Conservation (phyloP, 257 asterid genomes). For the Nicotiana obtusifolia region DNA sequence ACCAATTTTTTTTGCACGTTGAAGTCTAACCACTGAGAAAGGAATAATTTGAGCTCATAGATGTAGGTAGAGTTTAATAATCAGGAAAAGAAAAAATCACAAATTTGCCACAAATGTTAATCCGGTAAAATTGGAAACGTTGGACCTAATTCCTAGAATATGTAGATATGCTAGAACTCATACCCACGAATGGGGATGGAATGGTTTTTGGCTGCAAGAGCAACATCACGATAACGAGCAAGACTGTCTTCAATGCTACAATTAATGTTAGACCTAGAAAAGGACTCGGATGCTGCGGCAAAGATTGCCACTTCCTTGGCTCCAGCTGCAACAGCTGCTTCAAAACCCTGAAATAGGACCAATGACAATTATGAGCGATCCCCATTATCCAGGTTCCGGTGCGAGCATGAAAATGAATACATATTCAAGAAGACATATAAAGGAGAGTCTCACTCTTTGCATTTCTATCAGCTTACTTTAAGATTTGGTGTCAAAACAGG, state of each 20-base stretch:
- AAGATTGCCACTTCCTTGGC: constrained; percentile 92
- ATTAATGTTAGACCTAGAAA: constrained; percentile 71
- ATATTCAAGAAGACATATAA: background rate
- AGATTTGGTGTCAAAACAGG: constrained; percentile 91
- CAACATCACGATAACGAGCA: constrained; percentile 65
- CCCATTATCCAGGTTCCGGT: background rate
- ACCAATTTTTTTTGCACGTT: background rate
- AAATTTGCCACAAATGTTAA: background rate
- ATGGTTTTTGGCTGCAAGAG: constrained; percentile 59
- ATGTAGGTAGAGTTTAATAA: background rate
- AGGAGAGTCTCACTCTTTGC: background rate
- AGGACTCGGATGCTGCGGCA: constrained; percentile 93
- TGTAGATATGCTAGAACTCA: constrained; percentile 15
- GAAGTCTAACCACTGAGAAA: background rate
- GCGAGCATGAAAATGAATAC: background rate
- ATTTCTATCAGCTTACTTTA: constrained; percentile 42
- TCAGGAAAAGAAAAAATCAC: background rate
- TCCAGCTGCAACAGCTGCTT: constrained; percentile 78
- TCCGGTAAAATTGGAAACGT: background rate
- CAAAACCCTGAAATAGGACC: constrained; percentile 58
- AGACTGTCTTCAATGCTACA: constrained; percentile 83
- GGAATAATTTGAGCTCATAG: background rate
- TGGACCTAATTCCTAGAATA: background rate
- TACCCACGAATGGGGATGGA: constrained; percentile 89
- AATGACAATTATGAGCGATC: background rate